Base-by-base conservation (phyloP, 1,284 basidiomycete genomes). In the Ustilago trichophora region DNA sequence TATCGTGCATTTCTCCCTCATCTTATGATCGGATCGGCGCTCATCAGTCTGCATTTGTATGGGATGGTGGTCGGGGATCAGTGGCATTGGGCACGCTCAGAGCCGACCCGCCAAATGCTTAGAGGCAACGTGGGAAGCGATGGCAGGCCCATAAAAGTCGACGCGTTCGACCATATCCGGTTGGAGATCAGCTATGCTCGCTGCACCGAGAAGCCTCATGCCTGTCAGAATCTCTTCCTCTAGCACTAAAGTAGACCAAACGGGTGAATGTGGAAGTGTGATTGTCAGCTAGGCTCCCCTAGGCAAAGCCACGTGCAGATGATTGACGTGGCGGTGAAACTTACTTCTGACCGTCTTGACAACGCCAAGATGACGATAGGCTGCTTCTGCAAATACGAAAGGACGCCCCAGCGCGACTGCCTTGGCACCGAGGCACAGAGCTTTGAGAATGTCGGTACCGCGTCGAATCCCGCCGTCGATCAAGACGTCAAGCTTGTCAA, bases 311-410 rank as follows among this genome's bases (percentile, higher is more conserved):
- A 4, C 26, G 18, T 10, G 18, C 21, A 25, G 27, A 22, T 5
- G 42, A 32, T 32, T 16, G 4, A 44, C 7, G 16, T 31, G 19
- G 22, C 12, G 15, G 43, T 10, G 26, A 21, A n/a, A 18, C 19
- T 44, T 45, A 44, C 50, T 53, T 22, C 42, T 72, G 9, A 83
- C 85, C 21, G 89, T 85, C 78, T 90, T 90, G 34, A 88, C 84
- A 12, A 92, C 91, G 3, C 93, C 93, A 12, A 29, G 27, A 13
- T 29, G 27, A 13, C 27, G 13, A 13, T 29, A 94, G 7, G 91
- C 91, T 87, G 90, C 90, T 83, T 93, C 91, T 2, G 91, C 91
- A 74, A 90, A 94, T 10, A 95, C 84, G 85, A 94, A 92, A 1
- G 90, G 87, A 19, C 93, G 86, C 0, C 93, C 93, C 19, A 96